phyloP scores from a whole-genome alignment of 2,329 filamentous ascomycete species.

The Alternaria gansuensis region DNA sequence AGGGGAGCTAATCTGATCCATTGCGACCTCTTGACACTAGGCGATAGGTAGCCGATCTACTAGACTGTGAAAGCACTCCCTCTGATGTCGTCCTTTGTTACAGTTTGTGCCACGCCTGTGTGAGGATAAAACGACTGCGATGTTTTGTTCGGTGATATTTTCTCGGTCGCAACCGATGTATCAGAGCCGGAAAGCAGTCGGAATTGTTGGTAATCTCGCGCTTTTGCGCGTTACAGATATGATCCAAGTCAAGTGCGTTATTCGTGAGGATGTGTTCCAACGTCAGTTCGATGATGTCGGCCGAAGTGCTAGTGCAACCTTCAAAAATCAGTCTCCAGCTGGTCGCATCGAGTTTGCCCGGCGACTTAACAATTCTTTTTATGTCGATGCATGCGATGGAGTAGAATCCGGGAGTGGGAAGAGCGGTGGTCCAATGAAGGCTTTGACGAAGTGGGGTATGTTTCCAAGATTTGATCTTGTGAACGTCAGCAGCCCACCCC shows the following conservation, averaged over 20 bases:
- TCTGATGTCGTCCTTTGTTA: background rate
- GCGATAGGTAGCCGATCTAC: background rate
- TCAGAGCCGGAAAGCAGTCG: background rate
- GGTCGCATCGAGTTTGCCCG: background rate
- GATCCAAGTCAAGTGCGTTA: constrained; percentile 14
- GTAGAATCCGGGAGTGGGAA: background rate
- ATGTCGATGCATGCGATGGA: background rate
- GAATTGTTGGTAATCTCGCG: background rate
- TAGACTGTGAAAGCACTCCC: background rate
- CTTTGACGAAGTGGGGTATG: constrained; percentile 15
- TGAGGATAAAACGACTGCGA: background rate
- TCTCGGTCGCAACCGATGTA: background rate
- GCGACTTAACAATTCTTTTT: background rate
- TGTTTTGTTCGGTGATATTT: background rate
- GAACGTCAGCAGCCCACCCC: constrained; percentile 16
- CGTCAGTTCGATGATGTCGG: constrained; percentile 19
- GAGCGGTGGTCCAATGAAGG: constrained; percentile 2
- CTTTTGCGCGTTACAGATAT: constrained; percentile 11
- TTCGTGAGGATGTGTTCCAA: constrained; percentile 17
- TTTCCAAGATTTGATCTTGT: constrained; percentile 19
- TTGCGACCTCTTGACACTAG: constrained; percentile 12
- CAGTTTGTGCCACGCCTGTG: background rate
- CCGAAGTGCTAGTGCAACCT: constrained; percentile 4
- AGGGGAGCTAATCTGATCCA: constrained; percentile 30
- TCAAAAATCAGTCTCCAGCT: background rate